Evolutionary conservation across 2,329 filamentous ascomycete genomes (phyloP).

Genomic region (Aschersonia sp.): DNA sequence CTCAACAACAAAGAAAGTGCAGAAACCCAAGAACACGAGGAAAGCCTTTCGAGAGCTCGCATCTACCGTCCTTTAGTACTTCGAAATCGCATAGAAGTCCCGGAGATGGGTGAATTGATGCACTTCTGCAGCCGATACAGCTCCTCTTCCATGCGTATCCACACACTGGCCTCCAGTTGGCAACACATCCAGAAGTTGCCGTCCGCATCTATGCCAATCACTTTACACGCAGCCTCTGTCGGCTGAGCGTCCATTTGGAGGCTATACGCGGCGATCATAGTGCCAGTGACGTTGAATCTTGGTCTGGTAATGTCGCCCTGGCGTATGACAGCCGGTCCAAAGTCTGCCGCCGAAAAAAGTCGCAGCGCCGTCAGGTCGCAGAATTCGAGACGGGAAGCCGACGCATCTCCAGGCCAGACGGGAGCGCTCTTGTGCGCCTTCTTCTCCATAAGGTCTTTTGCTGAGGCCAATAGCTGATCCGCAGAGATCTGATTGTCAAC

Average conservation of each 20-base stretch:
- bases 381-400: conserved; percentile 1
- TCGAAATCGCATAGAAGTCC: conserved; percentile 2
- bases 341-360: conserved; percentile 3
- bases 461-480: background rate
- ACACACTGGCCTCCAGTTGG: conserved; percentile 4
- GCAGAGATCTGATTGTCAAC: conserved; percentile 3
- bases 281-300: conserved; percentile 4
- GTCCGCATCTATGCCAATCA: conserved; percentile 3
- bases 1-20: too few species aligned
- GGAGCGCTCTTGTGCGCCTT: background rate
- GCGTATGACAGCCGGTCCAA: conserved; percentile 2
- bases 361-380: conserved; percentile 2
- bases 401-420: background rate
- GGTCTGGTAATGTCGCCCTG: background rate
- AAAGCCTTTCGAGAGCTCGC: too few species aligned
- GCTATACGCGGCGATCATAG: conserved; percentile 2
- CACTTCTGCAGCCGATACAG: conserved; percentile 4
- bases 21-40: too few species aligned
- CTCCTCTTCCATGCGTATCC: conserved; percentile 5
- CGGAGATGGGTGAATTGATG: conserved; percentile 3
- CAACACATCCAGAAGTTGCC: conserved; percentile 5
- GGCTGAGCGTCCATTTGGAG: background rate
- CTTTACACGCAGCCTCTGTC: conserved; percentile 1
- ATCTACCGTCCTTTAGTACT: background rate
- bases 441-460: background rate